Conservation (phyloP, 2,329 filamentous ascomycete species). For the Escovopsis weberi region DNA sequence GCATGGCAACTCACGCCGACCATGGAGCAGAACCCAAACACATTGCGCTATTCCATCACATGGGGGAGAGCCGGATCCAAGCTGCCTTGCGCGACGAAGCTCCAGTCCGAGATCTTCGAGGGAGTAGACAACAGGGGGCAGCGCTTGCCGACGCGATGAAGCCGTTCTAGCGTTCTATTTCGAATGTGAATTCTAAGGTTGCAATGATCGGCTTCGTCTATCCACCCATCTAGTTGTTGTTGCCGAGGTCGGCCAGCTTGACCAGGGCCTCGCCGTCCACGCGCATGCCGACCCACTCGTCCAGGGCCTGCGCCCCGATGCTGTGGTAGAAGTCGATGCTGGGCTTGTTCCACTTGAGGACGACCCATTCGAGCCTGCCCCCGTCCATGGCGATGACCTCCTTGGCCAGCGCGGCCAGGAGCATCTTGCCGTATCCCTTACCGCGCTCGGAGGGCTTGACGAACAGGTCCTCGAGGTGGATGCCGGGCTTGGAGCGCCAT, state of each 20-base stretch:
- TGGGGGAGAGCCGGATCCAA: slow-evolving; percentile 29
- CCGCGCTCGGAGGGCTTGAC: slow-evolving; percentile 57
- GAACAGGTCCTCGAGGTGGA: slow-evolving; percentile 91
- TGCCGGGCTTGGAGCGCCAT: slow-evolving; percentile 73
- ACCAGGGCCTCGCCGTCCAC: slow-evolving; percentile 52
- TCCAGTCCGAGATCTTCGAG: slow-evolving; percentile 33
- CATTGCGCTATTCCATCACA: slow-evolving; percentile 20
- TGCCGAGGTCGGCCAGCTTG: slow-evolving; percentile 38
- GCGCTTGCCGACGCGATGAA: neutral
- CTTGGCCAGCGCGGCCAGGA: slow-evolving; percentile 64
- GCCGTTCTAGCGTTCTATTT: neutral
- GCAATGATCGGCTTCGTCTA: neutral
- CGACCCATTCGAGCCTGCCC: slow-evolving; percentile 73
- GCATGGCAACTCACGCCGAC: slow-evolving; percentile 31
- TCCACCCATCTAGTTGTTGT: slow-evolving; percentile 12
- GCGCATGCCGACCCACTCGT: slow-evolving; percentile 62
- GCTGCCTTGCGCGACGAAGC: slow-evolving; percentile 16
- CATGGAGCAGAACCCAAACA: slow-evolving; percentile 21
- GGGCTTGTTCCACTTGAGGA: slow-evolving; percentile 85
- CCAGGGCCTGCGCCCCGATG: slow-evolving; percentile 51
- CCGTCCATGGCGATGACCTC: slow-evolving; percentile 62
- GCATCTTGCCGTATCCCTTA: slow-evolving; percentile 62
- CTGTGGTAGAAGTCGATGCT: slow-evolving; percentile 76
- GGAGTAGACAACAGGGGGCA: slow-evolving; percentile 22
- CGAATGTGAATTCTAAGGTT: neutral